Conservation (phyloP, 2,329 filamentous ascomycete genomes). For the Rutstroemia sp. region DNA sequence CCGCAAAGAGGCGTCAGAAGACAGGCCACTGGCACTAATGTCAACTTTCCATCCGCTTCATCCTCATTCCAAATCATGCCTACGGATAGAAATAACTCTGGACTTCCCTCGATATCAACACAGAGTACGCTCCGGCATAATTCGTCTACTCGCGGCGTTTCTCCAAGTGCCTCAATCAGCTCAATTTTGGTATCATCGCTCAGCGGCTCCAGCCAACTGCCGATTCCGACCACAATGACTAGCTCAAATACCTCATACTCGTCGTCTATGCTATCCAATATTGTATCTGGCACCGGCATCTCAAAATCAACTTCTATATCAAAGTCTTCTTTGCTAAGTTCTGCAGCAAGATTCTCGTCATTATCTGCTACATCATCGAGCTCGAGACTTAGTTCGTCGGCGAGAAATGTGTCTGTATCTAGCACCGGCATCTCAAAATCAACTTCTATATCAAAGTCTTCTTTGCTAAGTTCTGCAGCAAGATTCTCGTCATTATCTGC, state of each 20-base stretch:
- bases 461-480: no score
- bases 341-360: no score
- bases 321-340: no score
- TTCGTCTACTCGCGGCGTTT: not conserved
- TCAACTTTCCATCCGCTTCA: not conserved
- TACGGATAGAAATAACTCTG: not conserved
- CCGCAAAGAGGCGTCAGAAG: not conserved
- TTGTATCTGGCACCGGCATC: no score
- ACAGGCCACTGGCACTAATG: not conserved
- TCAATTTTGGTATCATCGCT: no score
- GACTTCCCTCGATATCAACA: not conserved
- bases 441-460: no score
- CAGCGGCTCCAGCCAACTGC: not conserved
- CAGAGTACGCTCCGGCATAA: not conserved
- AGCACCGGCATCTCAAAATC: no score
- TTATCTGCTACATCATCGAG: no score
- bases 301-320: no score
- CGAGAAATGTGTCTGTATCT: no score
- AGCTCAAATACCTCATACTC: not conserved
- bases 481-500: no score
- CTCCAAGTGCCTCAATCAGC: not conserved
- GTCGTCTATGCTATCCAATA: not conserved
- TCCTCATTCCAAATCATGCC: not conserved
- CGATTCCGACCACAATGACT: not conserved
- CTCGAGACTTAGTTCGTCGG: no score